phyloP scores from a whole-genome alignment of 192 early-diverging fungal genomes.

The Polychytrium aggregatum region DNA sequence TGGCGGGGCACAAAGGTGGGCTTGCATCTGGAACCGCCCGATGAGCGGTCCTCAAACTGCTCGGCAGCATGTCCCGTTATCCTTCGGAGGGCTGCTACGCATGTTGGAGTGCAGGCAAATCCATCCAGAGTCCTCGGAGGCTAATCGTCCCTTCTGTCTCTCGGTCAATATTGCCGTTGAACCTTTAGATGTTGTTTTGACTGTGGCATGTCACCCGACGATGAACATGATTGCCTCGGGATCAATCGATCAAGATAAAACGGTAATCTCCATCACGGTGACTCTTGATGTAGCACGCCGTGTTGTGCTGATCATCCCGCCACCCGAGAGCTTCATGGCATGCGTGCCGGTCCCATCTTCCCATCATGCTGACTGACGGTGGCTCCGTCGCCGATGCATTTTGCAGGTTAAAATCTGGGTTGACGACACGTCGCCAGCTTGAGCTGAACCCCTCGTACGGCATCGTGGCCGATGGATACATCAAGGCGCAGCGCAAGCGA shows the following conservation, averaged over 20 bases:
- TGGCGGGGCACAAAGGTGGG: constrained; percentile 83
- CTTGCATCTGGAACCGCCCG: no score
- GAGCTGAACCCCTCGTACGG: no score
- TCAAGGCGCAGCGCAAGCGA: no score
- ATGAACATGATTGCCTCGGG: constrained; percentile 93
- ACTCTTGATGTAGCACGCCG: no score
- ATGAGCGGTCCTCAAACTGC: neutral
- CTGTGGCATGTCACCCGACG: constrained; percentile 88
- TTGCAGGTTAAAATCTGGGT: constrained; percentile 75
- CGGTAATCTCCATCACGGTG: constrained; percentile 15
- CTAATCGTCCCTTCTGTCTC: neutral
- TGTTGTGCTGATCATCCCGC: no score
- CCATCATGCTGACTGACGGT: no score
- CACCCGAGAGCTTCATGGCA: no score
- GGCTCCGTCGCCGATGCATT: no score
- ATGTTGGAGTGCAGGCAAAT: neutral
- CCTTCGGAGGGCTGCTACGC: neutral
- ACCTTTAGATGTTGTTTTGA: constrained; percentile 68
- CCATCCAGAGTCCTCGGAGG: neutral
- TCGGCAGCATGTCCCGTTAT: neutral
- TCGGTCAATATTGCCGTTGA: constrained; percentile 1
- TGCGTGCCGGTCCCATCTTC: no score
- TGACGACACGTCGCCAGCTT: constrained; percentile 5
- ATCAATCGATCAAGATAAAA: constrained; percentile 78
- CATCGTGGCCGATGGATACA: no score